Percentiles rank a stretch among this genome's conserved stretches.
These are phyloP conservation scores for Puccinia horiana DNA, from an alignment of 1,284 basidiomycete species.

Conservation along the genomic window DNA sequence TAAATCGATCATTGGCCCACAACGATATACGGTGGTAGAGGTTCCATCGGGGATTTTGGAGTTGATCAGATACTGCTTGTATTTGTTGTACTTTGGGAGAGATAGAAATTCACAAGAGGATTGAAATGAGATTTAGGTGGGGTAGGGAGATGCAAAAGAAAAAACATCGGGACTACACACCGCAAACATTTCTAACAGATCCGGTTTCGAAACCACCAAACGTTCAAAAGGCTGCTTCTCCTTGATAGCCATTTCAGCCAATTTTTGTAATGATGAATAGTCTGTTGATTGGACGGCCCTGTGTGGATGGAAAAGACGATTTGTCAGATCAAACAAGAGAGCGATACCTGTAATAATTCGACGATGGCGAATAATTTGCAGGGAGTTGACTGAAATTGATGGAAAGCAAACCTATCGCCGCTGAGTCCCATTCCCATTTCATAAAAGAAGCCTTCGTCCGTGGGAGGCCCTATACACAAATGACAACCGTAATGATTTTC, in stretches of 20 bases:
- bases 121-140: not conserved
- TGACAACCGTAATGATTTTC: slow-evolving; percentile 97
- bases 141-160: not conserved
- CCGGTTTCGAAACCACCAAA: slow-evolving; percentile 87
- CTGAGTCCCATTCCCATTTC: slow-evolving; percentile 76
- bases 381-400: not conserved
- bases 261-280: slow-evolving; percentile 84
- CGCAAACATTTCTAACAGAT: slow-evolving; percentile 91
- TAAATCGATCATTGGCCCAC: slow-evolving; percentile 97
- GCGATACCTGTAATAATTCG: not conserved
- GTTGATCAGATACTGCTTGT: slow-evolving; percentile 94
- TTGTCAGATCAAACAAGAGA: not conserved
- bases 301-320: slow-evolving; percentile 46
- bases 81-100: slow-evolving; percentile 85
- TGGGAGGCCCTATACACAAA: slow-evolving; percentile 94
- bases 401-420: slow-evolving; percentile 65
- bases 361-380: not conserved
- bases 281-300: slow-evolving; percentile 77
- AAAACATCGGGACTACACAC: slow-evolving; percentile 63
- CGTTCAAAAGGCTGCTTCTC: slow-evolving; percentile 98
- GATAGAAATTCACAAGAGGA: slow-evolving; percentile 8
- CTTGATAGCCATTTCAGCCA: slow-evolving; percentile 84
- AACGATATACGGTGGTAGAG: slow-evolving; percentile 96
- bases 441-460: slow-evolving; percentile 99
- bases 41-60: slow-evolving; percentile 94